Evolutionary conservation across 495 filamentous ascomycete genomes (phyloP).

Genomic region (Tricharina praecox): DNA sequence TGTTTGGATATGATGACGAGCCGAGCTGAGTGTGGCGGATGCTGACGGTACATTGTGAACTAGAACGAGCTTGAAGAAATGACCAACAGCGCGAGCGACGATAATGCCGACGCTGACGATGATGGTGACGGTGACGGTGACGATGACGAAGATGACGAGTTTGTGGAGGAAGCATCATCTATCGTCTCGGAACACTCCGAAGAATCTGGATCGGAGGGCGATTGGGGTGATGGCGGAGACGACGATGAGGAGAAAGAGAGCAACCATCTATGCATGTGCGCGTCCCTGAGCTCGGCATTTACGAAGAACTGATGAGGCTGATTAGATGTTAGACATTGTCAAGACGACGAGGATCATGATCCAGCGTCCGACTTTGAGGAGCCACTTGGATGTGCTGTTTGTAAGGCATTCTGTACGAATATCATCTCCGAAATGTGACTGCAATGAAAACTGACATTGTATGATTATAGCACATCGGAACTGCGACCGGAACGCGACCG

Average conservation of each 20-base stretch:
- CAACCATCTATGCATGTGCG: conserved; percentile 45
- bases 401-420: conserved; percentile 74
- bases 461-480: conserved; percentile 81
- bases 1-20: too few species aligned
- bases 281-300: conserved; percentile 13
- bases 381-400: conserved; percentile 61
- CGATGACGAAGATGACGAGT: conserved; percentile 25
- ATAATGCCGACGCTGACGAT: conserved; percentile 29
- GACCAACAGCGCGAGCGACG: conserved; percentile 11
- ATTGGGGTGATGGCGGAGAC: conserved; percentile 47
- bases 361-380: conserved; percentile 77
- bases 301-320: background rate
- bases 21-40: conserved; percentile 19
- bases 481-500: conserved; percentile 65
- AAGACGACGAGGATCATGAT: conserved; percentile 68
- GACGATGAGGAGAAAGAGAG: conserved; percentile 46
- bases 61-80: conserved; percentile 29
- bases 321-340: conserved; percentile 41
- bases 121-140: conserved; percentile 28
- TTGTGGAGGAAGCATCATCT: conserved; percentile 31
- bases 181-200: conserved; percentile 23
- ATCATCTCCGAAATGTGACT: conserved; percentile 16
- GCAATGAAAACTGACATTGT: conserved; percentile 18
- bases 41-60: conserved; percentile 25
- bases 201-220: conserved; percentile 29